phyloP scores from a whole-genome alignment of 2,329 filamentous ascomycete species.

The Leptographium procerum region DNA sequence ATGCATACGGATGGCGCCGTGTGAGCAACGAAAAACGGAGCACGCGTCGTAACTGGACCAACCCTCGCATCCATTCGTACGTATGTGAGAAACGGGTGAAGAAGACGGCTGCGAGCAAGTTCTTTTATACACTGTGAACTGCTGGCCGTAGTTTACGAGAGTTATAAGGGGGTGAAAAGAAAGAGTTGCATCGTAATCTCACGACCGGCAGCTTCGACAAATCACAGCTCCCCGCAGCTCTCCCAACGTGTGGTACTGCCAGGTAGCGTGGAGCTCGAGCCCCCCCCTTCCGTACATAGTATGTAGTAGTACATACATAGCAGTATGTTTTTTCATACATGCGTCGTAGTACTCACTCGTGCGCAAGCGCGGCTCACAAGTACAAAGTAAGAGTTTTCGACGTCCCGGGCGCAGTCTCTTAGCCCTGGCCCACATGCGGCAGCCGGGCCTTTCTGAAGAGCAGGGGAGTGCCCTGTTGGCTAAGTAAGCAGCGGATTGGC shows the following conservation, averaged over 20 bases:
- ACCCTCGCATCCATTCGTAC: background rate
- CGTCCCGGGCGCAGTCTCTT: background rate
- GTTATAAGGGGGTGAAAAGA: background rate
- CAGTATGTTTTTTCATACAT: too few species aligned
- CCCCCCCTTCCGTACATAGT: background rate
- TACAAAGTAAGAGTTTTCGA: too few species aligned
- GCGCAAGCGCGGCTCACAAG: background rate
- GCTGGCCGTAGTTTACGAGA: too few species aligned
- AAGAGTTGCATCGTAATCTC: background rate
- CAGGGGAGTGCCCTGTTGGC: background rate
- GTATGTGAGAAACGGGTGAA: background rate
- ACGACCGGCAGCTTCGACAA: background rate
- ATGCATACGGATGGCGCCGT: too few species aligned
- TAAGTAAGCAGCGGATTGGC: background rate
- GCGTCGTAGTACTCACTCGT: background rate
- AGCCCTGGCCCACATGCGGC: background rate
- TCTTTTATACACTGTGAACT: too few species aligned
- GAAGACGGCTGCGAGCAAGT: too few species aligned
- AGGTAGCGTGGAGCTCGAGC: background rate
- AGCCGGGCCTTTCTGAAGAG: background rate
- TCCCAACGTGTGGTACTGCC: too few species aligned
- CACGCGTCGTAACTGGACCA: background rate
- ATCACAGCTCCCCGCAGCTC: background rate
- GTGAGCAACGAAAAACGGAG: background rate
- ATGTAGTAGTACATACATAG: background rate